Evolutionary conservation across 345 rosid species (phyloP), one percentile per base, ranked within the genome.

Genomic region (Eucalyptus camaldulensis): DNA sequence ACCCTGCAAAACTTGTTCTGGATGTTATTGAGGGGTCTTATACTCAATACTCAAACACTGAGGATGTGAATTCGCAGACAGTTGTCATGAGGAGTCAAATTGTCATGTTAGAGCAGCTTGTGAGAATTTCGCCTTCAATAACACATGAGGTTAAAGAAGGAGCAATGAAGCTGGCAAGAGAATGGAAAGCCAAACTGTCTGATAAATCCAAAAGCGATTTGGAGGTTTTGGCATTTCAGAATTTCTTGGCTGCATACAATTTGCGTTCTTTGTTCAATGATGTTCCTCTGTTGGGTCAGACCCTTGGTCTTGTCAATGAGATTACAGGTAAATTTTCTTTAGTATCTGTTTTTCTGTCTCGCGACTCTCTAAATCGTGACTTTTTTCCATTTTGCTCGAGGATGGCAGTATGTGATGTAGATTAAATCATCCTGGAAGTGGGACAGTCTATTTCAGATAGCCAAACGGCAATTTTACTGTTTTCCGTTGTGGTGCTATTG

Each of bases 1-100:
- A 94, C 69, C 97, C 96, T 83, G 93, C 93, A 53, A 92, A 92
- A 91, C 92, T 95, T 76, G 95, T 93, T 85, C 86, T 95, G 58
- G 94, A 92, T 89, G 92, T 93, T 87, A 87, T 94, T 85, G 85
- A 91, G 83, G 91, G 91, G 58, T 90, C 92, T 88, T 87, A 85
- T 87, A 87, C 92, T 13, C 87, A 91, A 87, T 62, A 29, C 33
- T 3, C 69, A 29, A 90, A 60, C 19, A 29, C 83, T 54, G 22
- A 87, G n/a, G 53, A 15, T 56, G 22, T 40, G 45, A 67, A 67
- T 65, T 87, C 10, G 44, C 80, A 62, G 37, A 90, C 88, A 86
- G 86, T 54, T 54, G 16, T 80, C 56, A 25, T 88, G 31, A 87
- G 87, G 60, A 49, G 43, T 47, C 89, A 31, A 24, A 86, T 89